Percentiles rank a stretch among this genome's conserved stretches.
Evolutionary conservation across 2,329 filamentous ascomycete species (phyloP).

Genomic region (Triangularia verruculosa): DNA sequence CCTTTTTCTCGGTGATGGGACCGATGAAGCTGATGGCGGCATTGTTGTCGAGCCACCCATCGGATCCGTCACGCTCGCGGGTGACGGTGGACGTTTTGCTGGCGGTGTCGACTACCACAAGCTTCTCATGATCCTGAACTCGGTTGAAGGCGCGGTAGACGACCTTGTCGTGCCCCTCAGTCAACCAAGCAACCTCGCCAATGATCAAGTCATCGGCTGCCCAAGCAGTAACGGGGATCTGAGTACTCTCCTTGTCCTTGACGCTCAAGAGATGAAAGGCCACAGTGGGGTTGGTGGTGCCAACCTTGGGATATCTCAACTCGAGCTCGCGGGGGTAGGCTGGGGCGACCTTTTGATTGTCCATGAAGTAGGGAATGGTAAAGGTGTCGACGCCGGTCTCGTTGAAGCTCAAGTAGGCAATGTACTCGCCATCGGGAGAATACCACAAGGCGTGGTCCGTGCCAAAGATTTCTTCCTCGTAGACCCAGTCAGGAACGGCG

Average conservation of each 20-base stretch:
- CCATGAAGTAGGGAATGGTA: slow-evolving; percentile 65
- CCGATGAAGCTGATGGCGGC: slow-evolving; percentile 56
- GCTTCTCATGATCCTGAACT: slow-evolving; percentile 62
- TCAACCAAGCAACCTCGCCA: slow-evolving; percentile 67
- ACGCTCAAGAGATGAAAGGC: slow-evolving; percentile 57
- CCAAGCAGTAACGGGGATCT: slow-evolving; percentile 56
- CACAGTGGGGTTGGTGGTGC: slow-evolving; percentile 64
- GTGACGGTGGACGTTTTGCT: slow-evolving; percentile 45
- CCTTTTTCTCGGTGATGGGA: slow-evolving; percentile 33
- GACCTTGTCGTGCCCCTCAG: slow-evolving; percentile 56
- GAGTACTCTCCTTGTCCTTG: slow-evolving; percentile 41
- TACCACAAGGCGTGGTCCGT: slow-evolving; percentile 53
- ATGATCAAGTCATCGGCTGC: slow-evolving; percentile 60
- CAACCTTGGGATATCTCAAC: slow-evolving; percentile 67
- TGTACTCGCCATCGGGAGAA: slow-evolving; percentile 52
- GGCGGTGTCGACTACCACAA: slow-evolving; percentile 56
- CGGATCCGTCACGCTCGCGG: slow-evolving; percentile 55
- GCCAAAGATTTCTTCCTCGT: slow-evolving; percentile 57
- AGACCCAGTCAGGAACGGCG: slow-evolving; percentile 63
- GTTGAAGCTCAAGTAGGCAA: slow-evolving; percentile 56
- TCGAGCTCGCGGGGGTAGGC: slow-evolving; percentile 61
- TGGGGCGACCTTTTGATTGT: slow-evolving; percentile 53
- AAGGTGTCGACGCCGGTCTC: slow-evolving; percentile 67
- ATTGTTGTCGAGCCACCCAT: slow-evolving; percentile 62
- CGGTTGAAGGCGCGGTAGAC: slow-evolving; percentile 66